Conservation (phyloP, 2,329 filamentous ascomycete species). For the Trichoderma koningiopsis region DNA sequence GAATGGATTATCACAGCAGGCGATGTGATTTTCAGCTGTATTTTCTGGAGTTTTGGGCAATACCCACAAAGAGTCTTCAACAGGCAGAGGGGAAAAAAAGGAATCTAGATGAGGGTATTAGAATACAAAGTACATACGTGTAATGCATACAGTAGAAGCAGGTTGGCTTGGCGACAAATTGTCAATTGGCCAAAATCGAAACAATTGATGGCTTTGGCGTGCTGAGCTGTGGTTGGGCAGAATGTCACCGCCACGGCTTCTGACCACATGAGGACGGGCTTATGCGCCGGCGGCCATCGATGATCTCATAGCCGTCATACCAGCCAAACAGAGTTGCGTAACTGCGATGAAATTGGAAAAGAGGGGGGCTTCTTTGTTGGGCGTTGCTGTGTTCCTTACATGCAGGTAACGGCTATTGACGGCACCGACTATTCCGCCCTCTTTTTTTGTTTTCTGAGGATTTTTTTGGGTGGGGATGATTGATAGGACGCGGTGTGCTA, state of each 20-base stretch:
- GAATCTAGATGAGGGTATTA: background rate
- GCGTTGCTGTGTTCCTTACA: background rate
- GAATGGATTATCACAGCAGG: background rate
- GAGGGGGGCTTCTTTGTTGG: background rate
- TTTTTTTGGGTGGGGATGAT: background rate
- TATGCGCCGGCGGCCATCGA: background rate
- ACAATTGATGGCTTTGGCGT: background rate
- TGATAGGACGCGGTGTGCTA: background rate
- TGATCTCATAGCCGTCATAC: slow-evolving; percentile 20
- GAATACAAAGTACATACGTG: background rate
- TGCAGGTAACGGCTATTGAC: slow-evolving; percentile 15
- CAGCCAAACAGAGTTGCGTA: slow-evolving; percentile 1
- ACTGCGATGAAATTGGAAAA: background rate
- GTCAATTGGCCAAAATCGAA: background rate
- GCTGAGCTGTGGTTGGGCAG: background rate
- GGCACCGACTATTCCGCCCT: slow-evolving; percentile 9
- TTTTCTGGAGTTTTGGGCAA: slow-evolving; percentile 12
- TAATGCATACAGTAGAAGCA: background rate
- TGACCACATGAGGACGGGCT: background rate
- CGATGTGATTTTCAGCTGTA: background rate
- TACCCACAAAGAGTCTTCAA: slow-evolving; percentile 20
- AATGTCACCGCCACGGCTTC: background rate
- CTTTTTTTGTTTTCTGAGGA: background rate
- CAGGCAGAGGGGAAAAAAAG: slow-evolving; percentile 5
- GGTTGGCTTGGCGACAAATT: background rate